Conservation (phyloP, 169 alveolate species). For the Blepharisma undulans region DNA sequence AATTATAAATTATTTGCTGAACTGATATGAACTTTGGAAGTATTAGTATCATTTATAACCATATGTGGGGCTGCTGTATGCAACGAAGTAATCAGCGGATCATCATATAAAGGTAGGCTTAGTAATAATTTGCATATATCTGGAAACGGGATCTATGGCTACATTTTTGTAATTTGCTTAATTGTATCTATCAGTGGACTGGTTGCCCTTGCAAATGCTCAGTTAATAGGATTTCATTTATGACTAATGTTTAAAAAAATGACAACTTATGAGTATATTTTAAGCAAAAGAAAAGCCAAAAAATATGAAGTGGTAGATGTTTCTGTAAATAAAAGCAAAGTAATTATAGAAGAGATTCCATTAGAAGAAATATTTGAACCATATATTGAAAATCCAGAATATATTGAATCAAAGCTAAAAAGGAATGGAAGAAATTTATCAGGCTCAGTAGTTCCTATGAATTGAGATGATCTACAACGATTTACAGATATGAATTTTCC, state of each 20-base stretch:
- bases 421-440: not conserved
- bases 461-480: not conserved
- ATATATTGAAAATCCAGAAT: conserved; percentile 29
- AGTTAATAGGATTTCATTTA: conserved; percentile 24
- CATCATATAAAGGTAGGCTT: not conserved
- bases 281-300: conserved; percentile 13
- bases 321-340: not conserved
- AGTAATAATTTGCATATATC: not conserved
- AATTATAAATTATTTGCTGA: conserved; percentile 46
- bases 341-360: conserved; percentile 14
- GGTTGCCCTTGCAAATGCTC: not conserved
- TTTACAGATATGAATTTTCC: not conserved
- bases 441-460: not conserved
- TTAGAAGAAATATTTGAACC: conserved; percentile 40
- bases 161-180: not conserved
- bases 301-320: not conserved
- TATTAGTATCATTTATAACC: not conserved
- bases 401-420: not conserved
- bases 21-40: conserved; percentile 2
- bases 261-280: conserved; percentile 48
- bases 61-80: not conserved
- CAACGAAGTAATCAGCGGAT: not conserved
- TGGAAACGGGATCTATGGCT: not conserved
- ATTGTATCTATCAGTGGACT: not conserved
- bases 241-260: conserved; percentile 7